Conservation (phyloP, 2,329 filamentous ascomycete genomes). For the Diaporthe citriasiana region DNA sequence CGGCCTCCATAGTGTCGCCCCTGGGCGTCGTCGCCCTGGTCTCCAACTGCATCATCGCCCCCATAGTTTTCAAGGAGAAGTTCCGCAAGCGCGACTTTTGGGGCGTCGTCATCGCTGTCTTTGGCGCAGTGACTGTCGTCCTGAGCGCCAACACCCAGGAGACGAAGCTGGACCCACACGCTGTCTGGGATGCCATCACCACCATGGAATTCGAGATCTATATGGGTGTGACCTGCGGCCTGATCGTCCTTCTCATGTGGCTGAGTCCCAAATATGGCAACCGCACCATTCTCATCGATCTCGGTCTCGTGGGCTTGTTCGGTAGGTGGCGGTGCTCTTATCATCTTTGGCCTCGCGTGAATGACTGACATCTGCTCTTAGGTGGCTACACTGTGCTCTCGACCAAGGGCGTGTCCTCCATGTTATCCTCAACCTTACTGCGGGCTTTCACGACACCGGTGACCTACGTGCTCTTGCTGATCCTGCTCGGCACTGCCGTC, state of each 20-base stretch:
- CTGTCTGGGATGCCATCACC: constrained; percentile 91
- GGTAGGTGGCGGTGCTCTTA: constrained; percentile 66
- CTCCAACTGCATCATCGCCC: constrained; percentile 97
- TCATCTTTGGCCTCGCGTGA: background rate
- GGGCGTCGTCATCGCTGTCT: constrained; percentile 89
- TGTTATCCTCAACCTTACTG: constrained; percentile 92
- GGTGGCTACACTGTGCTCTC: constrained; percentile 96
- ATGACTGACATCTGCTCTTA: constrained; percentile 51
- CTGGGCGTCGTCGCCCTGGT: constrained; percentile 96
- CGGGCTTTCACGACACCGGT: constrained; percentile 92
- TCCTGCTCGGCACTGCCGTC: constrained; percentile 86
- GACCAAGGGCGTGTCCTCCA: constrained; percentile 95
- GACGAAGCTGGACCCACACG: constrained; percentile 89
- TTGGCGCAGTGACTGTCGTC: constrained; percentile 91
- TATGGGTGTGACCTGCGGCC: constrained; percentile 77
- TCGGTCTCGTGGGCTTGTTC: constrained; percentile 93
- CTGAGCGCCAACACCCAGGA: constrained; percentile 91
- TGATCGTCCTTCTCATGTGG: constrained; percentile 86
- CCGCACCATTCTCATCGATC: constrained; percentile 88
- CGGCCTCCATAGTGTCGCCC: constrained; percentile 96
- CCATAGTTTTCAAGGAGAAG: constrained; percentile 90
- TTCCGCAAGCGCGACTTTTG: constrained; percentile 89
- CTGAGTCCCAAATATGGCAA: constrained; percentile 87
- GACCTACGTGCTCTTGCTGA: constrained; percentile 85
- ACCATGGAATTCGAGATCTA: constrained; percentile 93